A percentile compares a stretch with the other conserved stretches of the same genome.
Conservation (phyloP, 2,329 filamentous ascomycete species). For the Eurotiales sp. region DNA sequence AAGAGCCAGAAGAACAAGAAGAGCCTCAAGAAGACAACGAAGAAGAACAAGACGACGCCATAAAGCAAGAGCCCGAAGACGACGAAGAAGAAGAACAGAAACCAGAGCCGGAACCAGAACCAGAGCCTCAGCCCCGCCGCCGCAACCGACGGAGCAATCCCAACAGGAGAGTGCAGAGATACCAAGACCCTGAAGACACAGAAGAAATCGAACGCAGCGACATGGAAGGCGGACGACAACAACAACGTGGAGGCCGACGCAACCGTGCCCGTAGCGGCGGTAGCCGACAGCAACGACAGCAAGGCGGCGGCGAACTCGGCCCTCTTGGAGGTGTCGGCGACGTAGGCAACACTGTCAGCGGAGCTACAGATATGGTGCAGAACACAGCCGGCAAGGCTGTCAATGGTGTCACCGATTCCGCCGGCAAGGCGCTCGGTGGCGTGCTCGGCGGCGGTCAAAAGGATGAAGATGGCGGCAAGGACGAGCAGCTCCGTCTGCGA, state of each 20-base stretch:
- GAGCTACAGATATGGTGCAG: constrained; percentile 53
- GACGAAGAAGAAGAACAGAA: constrained; percentile 18
- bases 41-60: constrained; percentile 25
- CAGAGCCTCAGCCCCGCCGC: constrained; percentile 37
- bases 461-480: constrained; percentile 16
- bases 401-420: constrained; percentile 33
- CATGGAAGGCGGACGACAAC: constrained; percentile 48
- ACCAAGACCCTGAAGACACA: constrained; percentile 37
- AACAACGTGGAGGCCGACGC: constrained; percentile 46
- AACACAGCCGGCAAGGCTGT: constrained; percentile 47
- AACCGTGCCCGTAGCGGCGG: constrained; percentile 53
- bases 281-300: constrained; percentile 44
- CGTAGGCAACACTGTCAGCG: constrained; percentile 49
- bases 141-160: constrained; percentile 15
- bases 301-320: constrained; percentile 29
- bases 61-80: constrained; percentile 14
- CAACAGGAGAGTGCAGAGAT: constrained; percentile 23
- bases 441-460: too few species aligned
- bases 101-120: constrained; percentile 43
- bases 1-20: constrained; percentile 1
- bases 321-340: constrained; percentile 57
- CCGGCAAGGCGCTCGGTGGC: constrained; percentile 42
- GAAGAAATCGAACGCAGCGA: constrained; percentile 34
- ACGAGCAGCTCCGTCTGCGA: too few species aligned
- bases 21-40: constrained; percentile 17